These are phyloP conservation scores for Panaeolus papilionaceus DNA, from an alignment of 768 basidiomycete species.

Conservation along the genomic window DNA sequence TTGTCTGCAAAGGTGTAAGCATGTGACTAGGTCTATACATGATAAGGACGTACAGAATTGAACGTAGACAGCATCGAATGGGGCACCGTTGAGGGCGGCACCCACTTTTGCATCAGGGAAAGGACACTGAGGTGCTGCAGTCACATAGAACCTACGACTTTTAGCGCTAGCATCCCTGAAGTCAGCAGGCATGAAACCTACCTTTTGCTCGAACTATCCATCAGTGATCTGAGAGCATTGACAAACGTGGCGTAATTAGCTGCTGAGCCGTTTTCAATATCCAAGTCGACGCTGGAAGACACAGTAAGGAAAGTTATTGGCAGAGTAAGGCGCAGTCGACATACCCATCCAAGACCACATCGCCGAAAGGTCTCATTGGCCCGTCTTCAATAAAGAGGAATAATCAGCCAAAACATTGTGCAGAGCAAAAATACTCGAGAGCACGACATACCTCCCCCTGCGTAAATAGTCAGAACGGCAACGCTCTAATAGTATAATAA, in stretches of 20 bases:
- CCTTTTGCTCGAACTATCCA: conserved; percentile 56
- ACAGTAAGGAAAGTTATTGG: not conserved
- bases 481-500: conserved; percentile 8
- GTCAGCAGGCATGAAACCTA: conserved; percentile 28
- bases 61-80: conserved; percentile 75
- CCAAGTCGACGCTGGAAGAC: conserved; percentile 59
- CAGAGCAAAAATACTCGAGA: not conserved
- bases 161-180: conserved; percentile 9
- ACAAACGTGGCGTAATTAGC: conserved; percentile 60
- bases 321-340: conserved; percentile 9
- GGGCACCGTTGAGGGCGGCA: conserved; percentile 61
- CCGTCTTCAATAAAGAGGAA: conserved; percentile 32
- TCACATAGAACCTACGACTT: conserved; percentile 61
- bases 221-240: conserved; percentile 54
- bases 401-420: conserved; percentile 10
- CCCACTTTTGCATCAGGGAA: conserved; percentile 72
- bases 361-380: conserved; percentile 67
- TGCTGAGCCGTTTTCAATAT: conserved; percentile 68
- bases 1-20: conserved; percentile 43
- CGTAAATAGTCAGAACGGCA: conserved; percentile 8
- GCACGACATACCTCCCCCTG: conserved; percentile 38
- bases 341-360: conserved; percentile 74
- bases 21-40: conserved; percentile 10
- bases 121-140: conserved; percentile 68
- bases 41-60: conserved; percentile 58